These are phyloP conservation scores for Aspergillus conjunctus DNA, from an alignment of 495 filamentous ascomycete species.

Conservation along the genomic window DNA sequence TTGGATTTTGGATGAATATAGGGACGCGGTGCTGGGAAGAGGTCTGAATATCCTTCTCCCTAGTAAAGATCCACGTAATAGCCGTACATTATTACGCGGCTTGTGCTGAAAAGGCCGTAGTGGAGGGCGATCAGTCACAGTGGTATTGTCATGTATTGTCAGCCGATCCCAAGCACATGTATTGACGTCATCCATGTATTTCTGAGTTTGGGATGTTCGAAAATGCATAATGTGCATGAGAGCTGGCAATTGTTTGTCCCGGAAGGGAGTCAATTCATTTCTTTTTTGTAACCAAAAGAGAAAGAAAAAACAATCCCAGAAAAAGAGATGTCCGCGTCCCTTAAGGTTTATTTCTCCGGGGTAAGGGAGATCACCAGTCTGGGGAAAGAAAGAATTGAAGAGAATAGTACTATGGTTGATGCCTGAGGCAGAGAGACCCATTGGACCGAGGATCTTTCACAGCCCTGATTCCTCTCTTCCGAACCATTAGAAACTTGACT, in stretches of 20 bases:
- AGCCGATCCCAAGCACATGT: slow-evolving; percentile 32
- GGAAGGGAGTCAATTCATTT: not conserved
- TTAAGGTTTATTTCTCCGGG: not conserved
- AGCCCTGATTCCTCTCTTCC: slow-evolving; percentile 46
- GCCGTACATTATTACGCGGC: not conserved
- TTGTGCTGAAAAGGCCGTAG: not conserved
- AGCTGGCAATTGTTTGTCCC: too few relatives aligned
- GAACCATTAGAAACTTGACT: slow-evolving; percentile 35
- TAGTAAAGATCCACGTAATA: not conserved
- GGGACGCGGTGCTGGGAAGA: not conserved
- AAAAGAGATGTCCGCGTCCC: too few relatives aligned
- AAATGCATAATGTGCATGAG: not conserved
- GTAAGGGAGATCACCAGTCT: slow-evolving; percentile 4
- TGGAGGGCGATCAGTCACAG: not conserved
- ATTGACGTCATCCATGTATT: slow-evolving; percentile 40
- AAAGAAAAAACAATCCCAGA: too few relatives aligned
- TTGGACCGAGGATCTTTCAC: slow-evolving; percentile 48
- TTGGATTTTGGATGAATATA: not conserved
- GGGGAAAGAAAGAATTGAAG: not conserved
- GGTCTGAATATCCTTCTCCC: not conserved
- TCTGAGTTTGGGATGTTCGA: not conserved
- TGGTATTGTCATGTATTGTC: slow-evolving; percentile 29
- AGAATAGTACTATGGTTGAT: not conserved
- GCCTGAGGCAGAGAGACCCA: slow-evolving; percentile 27
- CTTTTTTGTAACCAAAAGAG: not conserved